phyloP scores from a whole-genome alignment of 345 rosid genomes.

The Hevea brasiliensis region DNA sequence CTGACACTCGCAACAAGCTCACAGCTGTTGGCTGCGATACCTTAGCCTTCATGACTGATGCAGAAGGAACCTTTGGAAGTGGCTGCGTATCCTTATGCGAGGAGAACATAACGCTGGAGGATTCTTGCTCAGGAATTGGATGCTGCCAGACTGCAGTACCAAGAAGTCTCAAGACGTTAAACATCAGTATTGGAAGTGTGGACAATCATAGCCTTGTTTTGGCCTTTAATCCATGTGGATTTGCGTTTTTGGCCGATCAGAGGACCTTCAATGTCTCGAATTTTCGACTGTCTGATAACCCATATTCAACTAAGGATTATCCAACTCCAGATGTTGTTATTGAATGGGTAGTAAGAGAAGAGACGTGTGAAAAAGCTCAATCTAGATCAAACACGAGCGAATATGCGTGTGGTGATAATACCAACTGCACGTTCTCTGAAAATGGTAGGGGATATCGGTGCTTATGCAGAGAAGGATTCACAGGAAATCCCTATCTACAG shows the following conservation, averaged over 20 bases:
- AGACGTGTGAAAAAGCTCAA: background rate
- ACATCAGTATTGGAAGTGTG: accelerated
- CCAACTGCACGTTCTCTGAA: background rate
- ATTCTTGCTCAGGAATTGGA: slow-evolving; percentile 26
- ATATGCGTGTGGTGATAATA: background rate
- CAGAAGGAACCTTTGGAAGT: background rate
- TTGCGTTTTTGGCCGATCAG: slow-evolving; percentile 15
- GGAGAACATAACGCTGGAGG: background rate
- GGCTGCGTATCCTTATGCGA: slow-evolving; percentile 19
- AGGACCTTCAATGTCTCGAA: background rate
- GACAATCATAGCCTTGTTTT: background rate
- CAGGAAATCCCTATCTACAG: slow-evolving; percentile 19
- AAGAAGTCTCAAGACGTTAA: background rate
- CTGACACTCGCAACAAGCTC: slow-evolving; percentile 20
- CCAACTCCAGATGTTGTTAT: background rate
- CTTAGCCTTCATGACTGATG: background rate
- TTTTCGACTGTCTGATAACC: background rate
- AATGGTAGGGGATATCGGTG: slow-evolving; percentile 5
- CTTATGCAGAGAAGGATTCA: background rate
- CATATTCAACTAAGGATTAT: accelerated
- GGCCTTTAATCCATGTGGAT: slow-evolving; percentile 10
- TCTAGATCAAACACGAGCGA: background rate
- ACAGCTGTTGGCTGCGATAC: slow-evolving; percentile 31
- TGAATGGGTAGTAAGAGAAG: background rate
- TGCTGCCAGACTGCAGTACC: slow-evolving; percentile 32